These are phyloP conservation scores for Neurospora terricola DNA, from an alignment of 495 filamentous ascomycete genomes.

Conservation along the genomic window DNA sequence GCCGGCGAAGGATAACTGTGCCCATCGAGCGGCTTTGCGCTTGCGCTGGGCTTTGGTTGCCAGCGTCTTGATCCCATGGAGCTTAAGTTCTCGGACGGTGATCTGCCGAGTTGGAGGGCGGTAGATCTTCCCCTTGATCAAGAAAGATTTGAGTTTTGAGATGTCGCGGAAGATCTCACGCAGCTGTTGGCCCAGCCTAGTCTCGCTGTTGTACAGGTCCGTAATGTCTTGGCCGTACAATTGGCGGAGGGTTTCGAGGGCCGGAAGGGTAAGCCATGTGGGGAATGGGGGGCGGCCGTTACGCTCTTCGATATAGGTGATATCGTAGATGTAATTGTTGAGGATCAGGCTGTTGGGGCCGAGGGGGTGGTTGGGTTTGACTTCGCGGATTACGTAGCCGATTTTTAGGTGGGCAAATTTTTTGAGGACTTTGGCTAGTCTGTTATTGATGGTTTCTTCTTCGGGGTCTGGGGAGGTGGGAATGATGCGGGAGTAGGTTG, in stretches of 20 bases:
- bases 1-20: background rate
- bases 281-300: background rate
- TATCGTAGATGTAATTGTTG: background rate
- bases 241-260: background rate
- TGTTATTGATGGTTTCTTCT: background rate
- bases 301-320: background rate
- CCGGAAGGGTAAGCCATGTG: background rate
- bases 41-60: background rate
- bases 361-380: background rate
- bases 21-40: background rate
- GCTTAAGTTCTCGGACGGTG: background rate
- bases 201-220: background rate
- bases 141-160: background rate
- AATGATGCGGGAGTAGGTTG: background rate
- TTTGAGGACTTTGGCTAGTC: background rate
- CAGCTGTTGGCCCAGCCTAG: background rate
- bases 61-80: background rate
- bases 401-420: background rate
- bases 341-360: background rate
- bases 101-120: background rate
- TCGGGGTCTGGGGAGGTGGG: background rate
- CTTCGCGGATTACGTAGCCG: background rate
- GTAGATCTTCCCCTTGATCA: background rate
- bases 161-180: background rate
- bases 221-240: background rate